phyloP scores from a whole-genome alignment of 129 eudicot species.

The Flaveria robusta region DNA sequence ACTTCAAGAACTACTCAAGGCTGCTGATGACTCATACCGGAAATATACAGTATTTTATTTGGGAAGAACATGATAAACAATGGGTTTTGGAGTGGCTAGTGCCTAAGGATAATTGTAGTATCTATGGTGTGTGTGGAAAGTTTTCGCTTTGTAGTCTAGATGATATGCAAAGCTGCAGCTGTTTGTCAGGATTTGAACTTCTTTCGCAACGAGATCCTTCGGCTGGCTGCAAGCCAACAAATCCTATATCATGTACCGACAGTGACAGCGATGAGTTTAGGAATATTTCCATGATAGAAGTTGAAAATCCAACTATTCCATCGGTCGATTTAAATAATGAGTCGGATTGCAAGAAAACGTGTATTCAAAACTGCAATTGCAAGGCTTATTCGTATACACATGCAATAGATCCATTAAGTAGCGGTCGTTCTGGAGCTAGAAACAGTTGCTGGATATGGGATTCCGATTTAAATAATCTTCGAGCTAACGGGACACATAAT shows the following conservation, averaged over 20 bases:
- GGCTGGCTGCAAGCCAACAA: slow-evolving; percentile 27
- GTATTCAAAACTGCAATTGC: slow-evolving; percentile 15
- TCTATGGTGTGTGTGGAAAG: slow-evolving; percentile 31
- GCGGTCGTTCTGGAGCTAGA: neutral
- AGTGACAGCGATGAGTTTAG: neutral
- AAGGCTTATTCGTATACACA: slow-evolving; percentile 28
- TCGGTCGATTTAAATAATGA: neutral
- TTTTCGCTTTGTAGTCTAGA: slow-evolving; percentile 20
- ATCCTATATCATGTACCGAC: neutral
- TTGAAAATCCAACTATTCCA: neutral
- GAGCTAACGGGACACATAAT: neutral
- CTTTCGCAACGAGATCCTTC: neutral
- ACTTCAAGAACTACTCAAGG: slow-evolving; percentile 18
- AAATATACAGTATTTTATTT: slow-evolving; percentile 25
- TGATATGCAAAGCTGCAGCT: slow-evolving; percentile 18
- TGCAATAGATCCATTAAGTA: neutral
- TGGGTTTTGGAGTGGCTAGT: slow-evolving; percentile 34
- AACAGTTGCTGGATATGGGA: slow-evolving; percentile 38
- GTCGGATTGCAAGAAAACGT: slow-evolving; percentile 14
- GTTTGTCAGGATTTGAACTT: slow-evolving; percentile 42
- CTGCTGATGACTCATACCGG: slow-evolving; percentile 34
- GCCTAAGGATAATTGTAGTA: slow-evolving; percentile 32
- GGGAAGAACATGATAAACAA: neutral
- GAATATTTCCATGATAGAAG: neutral
- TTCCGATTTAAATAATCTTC: neutral